Conservation (phyloP, 2,329 filamentous ascomycete species). For the Clonostachys solani region DNA sequence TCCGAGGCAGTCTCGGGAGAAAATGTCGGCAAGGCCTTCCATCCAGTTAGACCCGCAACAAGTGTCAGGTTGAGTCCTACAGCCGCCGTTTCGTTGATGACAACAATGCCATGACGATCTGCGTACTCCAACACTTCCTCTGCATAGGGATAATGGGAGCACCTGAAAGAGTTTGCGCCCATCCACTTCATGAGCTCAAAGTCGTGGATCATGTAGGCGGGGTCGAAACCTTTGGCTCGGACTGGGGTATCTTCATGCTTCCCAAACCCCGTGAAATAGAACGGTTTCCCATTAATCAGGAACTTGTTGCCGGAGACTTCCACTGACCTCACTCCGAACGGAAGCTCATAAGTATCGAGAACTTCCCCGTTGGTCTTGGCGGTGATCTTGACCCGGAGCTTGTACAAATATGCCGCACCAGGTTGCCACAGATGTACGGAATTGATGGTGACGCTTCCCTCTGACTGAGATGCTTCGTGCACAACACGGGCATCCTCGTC, state of each 20-base stretch:
- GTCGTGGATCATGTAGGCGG: conserved; percentile 21
- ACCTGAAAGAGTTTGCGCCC: conserved; percentile 22
- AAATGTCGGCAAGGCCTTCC: conserved; percentile 6
- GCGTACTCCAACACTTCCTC: conserved; percentile 19
- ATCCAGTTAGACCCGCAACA: neutral
- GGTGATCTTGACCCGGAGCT: conserved; percentile 5
- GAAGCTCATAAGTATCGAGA: conserved; percentile 13
- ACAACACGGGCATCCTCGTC: no score
- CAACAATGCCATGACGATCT: conserved; percentile 17
- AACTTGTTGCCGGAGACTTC: conserved; percentile 11
- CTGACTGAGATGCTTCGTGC: no score
- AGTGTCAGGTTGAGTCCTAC: conserved; percentile 15
- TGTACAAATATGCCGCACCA: conserved; percentile 17
- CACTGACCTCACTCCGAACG: conserved; percentile 13
- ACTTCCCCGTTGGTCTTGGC: conserved; percentile 2
- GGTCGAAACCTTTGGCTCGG: conserved; percentile 20
- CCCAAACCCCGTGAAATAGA: conserved; percentile 22
- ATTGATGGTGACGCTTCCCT: no score
- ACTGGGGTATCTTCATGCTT: conserved; percentile 18
- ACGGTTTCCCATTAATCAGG: conserved; percentile 17
- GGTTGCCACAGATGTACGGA: conserved; percentile 14
- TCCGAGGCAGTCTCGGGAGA: conserved; percentile 10
- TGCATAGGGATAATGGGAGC: conserved; percentile 20
- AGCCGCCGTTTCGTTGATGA: conserved; percentile 18
- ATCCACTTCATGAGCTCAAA: conserved; percentile 20